Evolutionary conservation across 2,329 filamentous ascomycete genomes (phyloP).

Genomic region (Cladosporium sp.): DNA sequence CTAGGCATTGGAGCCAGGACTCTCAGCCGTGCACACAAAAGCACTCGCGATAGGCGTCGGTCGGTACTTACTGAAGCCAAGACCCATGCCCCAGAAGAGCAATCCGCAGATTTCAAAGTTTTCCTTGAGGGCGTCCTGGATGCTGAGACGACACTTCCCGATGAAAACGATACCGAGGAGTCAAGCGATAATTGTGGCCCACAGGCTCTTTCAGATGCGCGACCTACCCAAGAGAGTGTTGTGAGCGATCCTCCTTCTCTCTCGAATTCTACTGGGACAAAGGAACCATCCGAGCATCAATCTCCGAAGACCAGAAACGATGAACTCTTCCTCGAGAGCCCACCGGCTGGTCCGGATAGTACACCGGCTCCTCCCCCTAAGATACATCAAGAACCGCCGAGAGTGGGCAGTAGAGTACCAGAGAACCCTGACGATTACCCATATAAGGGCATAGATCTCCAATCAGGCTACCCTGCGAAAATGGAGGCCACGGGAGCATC

Average conservation of each 20-base stretch:
- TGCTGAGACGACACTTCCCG: neutral
- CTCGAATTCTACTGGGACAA: neutral
- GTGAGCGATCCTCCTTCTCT: neutral
- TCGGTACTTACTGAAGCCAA: neutral
- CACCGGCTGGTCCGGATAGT: neutral
- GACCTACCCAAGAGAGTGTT: neutral
- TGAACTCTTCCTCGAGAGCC: neutral
- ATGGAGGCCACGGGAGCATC: neutral
- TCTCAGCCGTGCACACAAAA: conserved; percentile 22
- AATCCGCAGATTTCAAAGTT: neutral
- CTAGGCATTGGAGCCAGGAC: conserved; percentile 20
- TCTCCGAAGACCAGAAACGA: neutral
- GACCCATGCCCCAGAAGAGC: neutral
- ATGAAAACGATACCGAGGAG: neutral
- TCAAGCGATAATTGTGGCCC: neutral
- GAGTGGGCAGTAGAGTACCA: neutral
- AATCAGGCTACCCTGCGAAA: neutral
- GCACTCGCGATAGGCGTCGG: conserved; percentile 15
- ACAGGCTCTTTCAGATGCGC: neutral
- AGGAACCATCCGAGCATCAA: neutral
- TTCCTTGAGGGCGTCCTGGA: neutral
- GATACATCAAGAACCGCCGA: neutral
- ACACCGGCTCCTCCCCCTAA: neutral
- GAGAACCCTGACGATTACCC: neutral
- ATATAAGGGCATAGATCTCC: neutral